Evolutionary conservation across 257 asterid species (phyloP), one percentile per base, ranked within the genome.

Genomic region (Rehmannia glutinosa): DNA sequence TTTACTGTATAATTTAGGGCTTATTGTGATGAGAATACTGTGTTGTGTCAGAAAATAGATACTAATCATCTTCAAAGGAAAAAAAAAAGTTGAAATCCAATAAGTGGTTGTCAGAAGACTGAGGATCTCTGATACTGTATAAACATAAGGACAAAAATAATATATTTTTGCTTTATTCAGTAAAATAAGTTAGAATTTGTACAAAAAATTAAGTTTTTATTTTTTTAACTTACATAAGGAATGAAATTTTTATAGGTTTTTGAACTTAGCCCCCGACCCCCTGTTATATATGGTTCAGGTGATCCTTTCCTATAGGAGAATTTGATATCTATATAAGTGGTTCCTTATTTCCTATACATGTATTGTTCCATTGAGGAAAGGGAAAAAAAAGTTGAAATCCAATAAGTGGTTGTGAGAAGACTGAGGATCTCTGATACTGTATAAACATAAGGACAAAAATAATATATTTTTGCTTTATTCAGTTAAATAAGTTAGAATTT

Each of bases 241-340:
- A 64, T n/a, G n/a, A n/a, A 38, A 16, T 46, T 52, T 33, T 27
- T 28, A 23, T 17, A 13, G 23, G 35, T 30, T 27, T 61, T 36
- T 61, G 19, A 6, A 20, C 46, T 45, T 75, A 23, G 42, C 19
- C 42, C 27, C 12, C 38, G 25, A 43, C 28, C 13, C 52, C 35
- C 20, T 15, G 12, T 33, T 11, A 16, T 59, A 42, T 41, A 27
- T 4, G 57, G 13, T 59, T n/a, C 38, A 42, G 51, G 27, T 66
- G 61, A 42, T n/a, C 59, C 72, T 35, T 64, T 64, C 23, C 8
- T 53, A 24, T 35, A 21, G 63, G 45, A 47, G 52, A 56, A 50
- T 52, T 21, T 32, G 51, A 35, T 36, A 15, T 58, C 21, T n/a
- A 4, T n/a, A 4, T 39, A 21, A 28, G 38, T 23, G 5, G 56